phyloP scores from a whole-genome alignment of 352 stramenopile genomes.

The Pythium scleroteichum region DNA sequence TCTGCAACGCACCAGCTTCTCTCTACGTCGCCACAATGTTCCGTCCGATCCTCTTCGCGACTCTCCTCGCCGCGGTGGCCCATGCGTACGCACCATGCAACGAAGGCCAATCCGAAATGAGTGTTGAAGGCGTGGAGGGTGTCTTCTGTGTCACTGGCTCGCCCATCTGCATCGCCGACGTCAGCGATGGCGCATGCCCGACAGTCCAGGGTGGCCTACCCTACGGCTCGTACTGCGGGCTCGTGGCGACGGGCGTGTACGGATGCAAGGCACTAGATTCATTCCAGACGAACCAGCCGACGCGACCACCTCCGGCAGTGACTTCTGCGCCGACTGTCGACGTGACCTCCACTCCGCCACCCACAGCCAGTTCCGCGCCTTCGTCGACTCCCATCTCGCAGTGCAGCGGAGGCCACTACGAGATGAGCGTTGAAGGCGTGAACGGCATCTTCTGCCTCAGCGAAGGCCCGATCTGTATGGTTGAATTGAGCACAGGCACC shows the following conservation, averaged over 20 bases:
- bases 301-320: not conserved
- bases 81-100: slow-evolving; percentile 2
- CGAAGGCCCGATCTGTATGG: slow-evolving; percentile 13
- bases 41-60: slow-evolving; percentile 6
- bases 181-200: slow-evolving; percentile 4
- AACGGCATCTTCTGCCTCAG: slow-evolving; percentile 9
- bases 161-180: slow-evolving; percentile 8
- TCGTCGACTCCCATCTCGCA: no score
- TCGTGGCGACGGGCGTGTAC: slow-evolving; percentile 15
- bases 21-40: slow-evolving; percentile 2
- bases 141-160: slow-evolving; percentile 4
- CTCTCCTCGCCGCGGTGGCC: not conserved
- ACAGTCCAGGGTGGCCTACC: not conserved
- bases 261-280: slow-evolving; percentile 12
- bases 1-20: no score
- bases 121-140: slow-evolving; percentile 5
- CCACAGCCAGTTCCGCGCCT: not conserved
- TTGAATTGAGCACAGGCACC: not conserved
- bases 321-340: not conserved
- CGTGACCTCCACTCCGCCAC: not conserved
- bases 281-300: no score
- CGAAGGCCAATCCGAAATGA: slow-evolving; percentile 9
- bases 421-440: slow-evolving; percentile 20
- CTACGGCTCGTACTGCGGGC: slow-evolving; percentile 15
- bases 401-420: slow-evolving; percentile 1